Base-by-base conservation (phyloP, 1,284 basidiomycete genomes). In the Rhodotorula sp. region DNA sequence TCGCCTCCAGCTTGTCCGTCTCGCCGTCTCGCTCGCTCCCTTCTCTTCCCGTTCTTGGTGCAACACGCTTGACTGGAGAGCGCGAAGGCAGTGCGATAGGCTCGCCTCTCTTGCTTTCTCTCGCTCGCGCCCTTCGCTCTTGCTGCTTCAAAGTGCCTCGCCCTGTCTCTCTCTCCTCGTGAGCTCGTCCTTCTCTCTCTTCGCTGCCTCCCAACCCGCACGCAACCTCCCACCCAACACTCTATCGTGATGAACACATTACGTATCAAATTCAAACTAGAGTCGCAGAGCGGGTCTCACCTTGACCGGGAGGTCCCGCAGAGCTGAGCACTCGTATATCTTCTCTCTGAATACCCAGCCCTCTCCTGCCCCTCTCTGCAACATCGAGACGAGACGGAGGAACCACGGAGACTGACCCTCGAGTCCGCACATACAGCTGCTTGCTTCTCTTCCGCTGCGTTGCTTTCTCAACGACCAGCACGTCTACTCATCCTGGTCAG, bases 181-280 rank as follows among this genome's bases (percentile, higher is more conserved):
- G 45, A 60, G 59, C 45, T 4, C 14, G 18, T 14, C 18, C 17
- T 8, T 26, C 59, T 12, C 59, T 17, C 4, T 14, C 6, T 1
- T 20, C 26, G 10, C 5, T 48, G 29, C 45, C 8, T 29, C 29
- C n/a, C 46, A 6, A 22, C 46, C 46, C 22, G 24, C 42, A 18
- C 15, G 14, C 17, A 26, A 8, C 7, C 26, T 42, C 30, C 3
- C 53, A 44, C 42, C 10, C 42, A 12, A 42, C 24, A 22, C 5
- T n/a, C n/a, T n/a, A 37, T 30, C 44, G 20, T 54, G 57, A 64
- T 60, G 55, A 65, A 42, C 29, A 30, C 63, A 42, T 22, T 65
- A 65, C 63, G 63, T 65, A 65, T 65, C 63, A 65, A 54, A 58
- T 65, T 65, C 63, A 65, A 65, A 65, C 63, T 65, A 65, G 63